Evolutionary conservation across 306 rosid genomes (phyloP).

Genomic region (Clitoria ternatea): DNA sequence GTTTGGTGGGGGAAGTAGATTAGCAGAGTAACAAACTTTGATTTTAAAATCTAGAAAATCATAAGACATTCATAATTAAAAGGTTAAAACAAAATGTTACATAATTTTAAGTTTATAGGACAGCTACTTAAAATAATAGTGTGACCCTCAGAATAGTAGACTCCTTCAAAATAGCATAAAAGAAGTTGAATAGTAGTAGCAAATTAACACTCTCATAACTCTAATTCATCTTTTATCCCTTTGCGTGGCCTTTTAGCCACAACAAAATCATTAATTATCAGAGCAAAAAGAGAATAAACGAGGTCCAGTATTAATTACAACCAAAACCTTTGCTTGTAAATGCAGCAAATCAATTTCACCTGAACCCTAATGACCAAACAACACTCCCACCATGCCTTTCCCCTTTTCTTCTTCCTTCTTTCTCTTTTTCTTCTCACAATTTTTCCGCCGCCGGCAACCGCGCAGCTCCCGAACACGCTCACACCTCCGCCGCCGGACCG

Average conservation of each 20-base stretch:
- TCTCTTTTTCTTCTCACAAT: background rate
- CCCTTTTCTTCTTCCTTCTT: background rate
- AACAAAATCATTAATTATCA: background rate
- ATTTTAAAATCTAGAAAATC: no score
- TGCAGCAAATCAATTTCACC: background rate
- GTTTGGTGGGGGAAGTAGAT: no score
- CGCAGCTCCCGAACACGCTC: slow-evolving; percentile 23
- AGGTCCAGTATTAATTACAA: background rate
- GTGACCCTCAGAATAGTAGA: no score
- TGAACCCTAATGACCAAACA: slow-evolving; percentile 19
- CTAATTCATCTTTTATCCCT: background rate
- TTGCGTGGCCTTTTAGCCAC: background rate
- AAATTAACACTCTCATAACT: no score
- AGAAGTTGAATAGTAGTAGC: no score
- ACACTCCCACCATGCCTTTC: slow-evolving; percentile 12
- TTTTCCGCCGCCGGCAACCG: slow-evolving; percentile 17
- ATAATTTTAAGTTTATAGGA: no score
- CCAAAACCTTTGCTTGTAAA: background rate
- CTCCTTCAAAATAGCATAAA: no score
- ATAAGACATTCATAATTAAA: no score
- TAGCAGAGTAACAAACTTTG: no score
- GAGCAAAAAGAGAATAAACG: background rate
- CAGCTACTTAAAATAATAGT: no score
- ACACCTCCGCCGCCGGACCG: background rate
- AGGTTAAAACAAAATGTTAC: no score